Evolutionary conservation across 2,329 filamentous ascomycete genomes (phyloP).

Genomic region (Cercospora zeae-maydis): DNA sequence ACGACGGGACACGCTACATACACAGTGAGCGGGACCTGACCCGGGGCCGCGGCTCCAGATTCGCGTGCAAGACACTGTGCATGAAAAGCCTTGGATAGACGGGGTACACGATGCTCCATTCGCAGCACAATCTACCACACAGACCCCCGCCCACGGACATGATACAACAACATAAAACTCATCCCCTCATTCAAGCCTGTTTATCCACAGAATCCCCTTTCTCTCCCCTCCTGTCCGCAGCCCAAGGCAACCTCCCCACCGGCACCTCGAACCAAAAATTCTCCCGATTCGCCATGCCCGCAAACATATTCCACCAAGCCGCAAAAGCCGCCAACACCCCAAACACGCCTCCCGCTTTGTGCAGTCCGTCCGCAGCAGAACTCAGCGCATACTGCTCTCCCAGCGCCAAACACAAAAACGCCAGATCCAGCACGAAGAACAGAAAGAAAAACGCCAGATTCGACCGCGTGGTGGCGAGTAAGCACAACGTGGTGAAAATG

Average conservation of each 20-base stretch:
- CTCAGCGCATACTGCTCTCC: slow-evolving; percentile 30
- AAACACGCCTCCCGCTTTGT: slow-evolving; percentile 72
- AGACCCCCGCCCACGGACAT: background rate
- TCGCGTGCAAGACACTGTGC: background rate
- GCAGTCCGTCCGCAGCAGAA: slow-evolving; percentile 36
- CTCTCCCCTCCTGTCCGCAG: slow-evolving; percentile 9
- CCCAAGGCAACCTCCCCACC: slow-evolving; percentile 39
- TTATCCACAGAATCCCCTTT: background rate
- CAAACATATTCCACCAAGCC: slow-evolving; percentile 83
- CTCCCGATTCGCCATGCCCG: slow-evolving; percentile 55
- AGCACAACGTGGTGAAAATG: slow-evolving; percentile 74
- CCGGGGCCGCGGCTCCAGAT: background rate
- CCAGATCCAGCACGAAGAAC: slow-evolving; percentile 70
- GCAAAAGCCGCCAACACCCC: slow-evolving; percentile 77
- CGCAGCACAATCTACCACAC: background rate
- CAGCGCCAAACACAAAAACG: slow-evolving; percentile 65
- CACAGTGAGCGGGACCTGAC: background rate
- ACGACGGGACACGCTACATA: too few relatives aligned
- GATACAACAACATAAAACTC: background rate
- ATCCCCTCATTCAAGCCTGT: background rate
- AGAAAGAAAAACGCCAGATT: slow-evolving; percentile 74
- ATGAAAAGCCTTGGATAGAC: background rate
- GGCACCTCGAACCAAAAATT: slow-evolving; percentile 32
- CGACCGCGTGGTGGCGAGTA: slow-evolving; percentile 71
- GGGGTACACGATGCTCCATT: background rate